phyloP scores from a whole-genome alignment of 2,329 filamentous ascomycete species.

The Cordyceps militaris region DNA sequence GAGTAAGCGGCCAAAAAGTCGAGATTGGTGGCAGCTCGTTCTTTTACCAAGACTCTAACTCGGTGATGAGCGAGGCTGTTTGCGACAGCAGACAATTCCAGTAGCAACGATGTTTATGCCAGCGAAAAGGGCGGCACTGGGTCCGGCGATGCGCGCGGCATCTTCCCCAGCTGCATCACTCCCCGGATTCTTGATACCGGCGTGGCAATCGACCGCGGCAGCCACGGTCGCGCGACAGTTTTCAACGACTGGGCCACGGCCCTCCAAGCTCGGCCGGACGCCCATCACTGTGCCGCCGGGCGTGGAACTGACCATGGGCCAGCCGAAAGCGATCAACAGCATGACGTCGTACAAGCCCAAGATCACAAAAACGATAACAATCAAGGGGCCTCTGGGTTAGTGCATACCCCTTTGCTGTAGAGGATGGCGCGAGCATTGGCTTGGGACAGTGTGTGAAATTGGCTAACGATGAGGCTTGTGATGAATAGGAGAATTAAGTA shows the following conservation, averaged over 20 bases:
- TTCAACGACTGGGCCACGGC: conserved; percentile 58
- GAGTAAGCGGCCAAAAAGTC: conserved; percentile 30
- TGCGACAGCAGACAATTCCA: conserved; percentile 16
- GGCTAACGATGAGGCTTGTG: conserved; percentile 16
- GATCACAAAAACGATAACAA: conserved; percentile 60
- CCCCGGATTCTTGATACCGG: conserved; percentile 66
- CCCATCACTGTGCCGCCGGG: conserved; percentile 75
- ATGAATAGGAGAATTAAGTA: conserved; percentile 59
- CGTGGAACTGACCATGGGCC: conserved; percentile 67
- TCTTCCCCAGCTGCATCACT: conserved; percentile 46
- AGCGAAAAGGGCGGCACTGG: conserved; percentile 53
- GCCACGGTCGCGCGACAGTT: conserved; percentile 40
- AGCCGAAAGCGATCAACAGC: conserved; percentile 48
- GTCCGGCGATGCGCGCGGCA: conserved; percentile 41
- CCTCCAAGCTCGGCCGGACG: conserved; percentile 80
- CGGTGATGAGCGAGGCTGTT: background rate
- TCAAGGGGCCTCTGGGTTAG: conserved; percentile 74
- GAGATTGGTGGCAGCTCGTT: background rate
- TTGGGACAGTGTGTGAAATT: background rate
- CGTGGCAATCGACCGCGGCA: conserved; percentile 44
- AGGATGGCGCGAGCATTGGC: background rate
- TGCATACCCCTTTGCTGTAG: conserved; percentile 11
- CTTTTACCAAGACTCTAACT: conserved; percentile 7
- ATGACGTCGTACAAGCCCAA: conserved; percentile 54
- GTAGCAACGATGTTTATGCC: conserved; percentile 56